These are phyloP conservation scores for Globisporangium paddicum DNA, from an alignment of 352 stramenopile genomes.

Conservation along the genomic window DNA sequence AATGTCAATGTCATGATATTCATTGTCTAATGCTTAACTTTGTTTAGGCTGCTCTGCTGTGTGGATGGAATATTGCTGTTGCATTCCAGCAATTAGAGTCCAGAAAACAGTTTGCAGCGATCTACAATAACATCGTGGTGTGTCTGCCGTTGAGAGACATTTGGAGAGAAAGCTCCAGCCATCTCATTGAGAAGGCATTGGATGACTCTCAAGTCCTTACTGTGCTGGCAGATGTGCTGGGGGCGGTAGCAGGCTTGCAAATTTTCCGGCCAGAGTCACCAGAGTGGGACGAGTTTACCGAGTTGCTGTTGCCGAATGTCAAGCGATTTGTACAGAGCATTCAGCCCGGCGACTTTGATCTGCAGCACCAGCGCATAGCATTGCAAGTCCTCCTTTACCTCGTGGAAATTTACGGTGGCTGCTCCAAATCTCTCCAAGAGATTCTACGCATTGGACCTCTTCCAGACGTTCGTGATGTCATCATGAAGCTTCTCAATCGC, in stretches of 20 bases:
- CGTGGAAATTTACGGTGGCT: constrained; percentile 35
- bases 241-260: constrained; percentile 29
- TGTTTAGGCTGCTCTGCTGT: constrained; percentile 30
- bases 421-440: constrained; percentile 24
- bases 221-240: constrained; percentile 32
- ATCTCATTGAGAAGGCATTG: constrained; percentile 27
- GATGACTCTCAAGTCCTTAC: constrained; percentile 28
- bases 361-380: constrained; percentile 30
- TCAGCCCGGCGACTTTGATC: constrained; percentile 14
- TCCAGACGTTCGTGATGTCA: constrained; percentile 28
- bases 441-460: constrained; percentile 29
- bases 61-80: constrained; percentile 41
- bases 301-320: constrained; percentile 33
- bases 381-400: constrained; percentile 42
- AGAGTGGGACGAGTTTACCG: constrained; percentile 46
- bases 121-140: constrained; percentile 42
- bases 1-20: not conserved
- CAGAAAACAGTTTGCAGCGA: constrained; percentile 22
- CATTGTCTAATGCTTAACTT: constrained; percentile 5
- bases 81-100: constrained; percentile 31
- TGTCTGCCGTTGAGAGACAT: constrained; percentile 35
- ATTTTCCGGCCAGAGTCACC: constrained; percentile 25
- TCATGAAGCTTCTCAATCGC: constrained; percentile 33
- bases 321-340: constrained; percentile 38
- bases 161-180: constrained; percentile 30